Conservation (phyloP, 2,329 filamentous ascomycete genomes). For the Epichloe uncinata region DNA sequence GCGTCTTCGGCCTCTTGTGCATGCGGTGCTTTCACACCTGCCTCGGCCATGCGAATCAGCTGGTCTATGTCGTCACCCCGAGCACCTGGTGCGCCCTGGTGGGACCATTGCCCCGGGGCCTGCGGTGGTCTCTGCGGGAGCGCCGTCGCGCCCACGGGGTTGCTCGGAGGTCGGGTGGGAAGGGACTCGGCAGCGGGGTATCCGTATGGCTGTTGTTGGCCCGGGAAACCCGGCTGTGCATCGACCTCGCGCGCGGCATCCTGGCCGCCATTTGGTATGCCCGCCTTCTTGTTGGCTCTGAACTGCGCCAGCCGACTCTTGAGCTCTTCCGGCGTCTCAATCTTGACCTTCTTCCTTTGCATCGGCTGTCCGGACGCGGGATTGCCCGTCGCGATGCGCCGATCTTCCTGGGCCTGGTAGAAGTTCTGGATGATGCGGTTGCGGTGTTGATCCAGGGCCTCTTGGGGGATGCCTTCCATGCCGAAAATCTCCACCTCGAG, state of each 20-base stretch:
- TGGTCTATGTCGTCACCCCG: constrained; percentile 50
- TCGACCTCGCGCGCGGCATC: background rate
- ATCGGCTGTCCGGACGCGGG: constrained; percentile 52
- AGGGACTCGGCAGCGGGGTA: constrained; percentile 28
- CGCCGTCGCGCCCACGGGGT: constrained; percentile 23
- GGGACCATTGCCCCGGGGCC: constrained; percentile 13
- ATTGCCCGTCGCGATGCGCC: constrained; percentile 72
- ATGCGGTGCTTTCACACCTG: constrained; percentile 37
- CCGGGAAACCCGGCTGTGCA: constrained; percentile 12
- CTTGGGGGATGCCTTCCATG: constrained; percentile 85
- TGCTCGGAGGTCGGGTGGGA: constrained; percentile 31
- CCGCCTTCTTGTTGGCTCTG: constrained; percentile 42
- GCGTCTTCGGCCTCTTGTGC: constrained; percentile 27
- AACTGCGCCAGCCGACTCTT: constrained; percentile 70
- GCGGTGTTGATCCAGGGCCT: constrained; percentile 70
- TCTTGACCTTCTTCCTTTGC: constrained; percentile 55
- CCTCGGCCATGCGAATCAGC: constrained; percentile 51
- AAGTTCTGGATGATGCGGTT: constrained; percentile 76
- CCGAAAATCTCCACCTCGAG: constrained; percentile 94
- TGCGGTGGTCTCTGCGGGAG: constrained; percentile 31
- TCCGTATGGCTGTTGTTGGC: constrained; percentile 14
- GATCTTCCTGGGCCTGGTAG: constrained; percentile 73
- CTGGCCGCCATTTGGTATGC: background rate
- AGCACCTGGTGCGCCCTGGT: constrained; percentile 9
- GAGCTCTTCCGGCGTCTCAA: constrained; percentile 64